phyloP scores from a whole-genome alignment of 164 flowering plant genomes.

The Dillenia suffruticosa region DNA sequence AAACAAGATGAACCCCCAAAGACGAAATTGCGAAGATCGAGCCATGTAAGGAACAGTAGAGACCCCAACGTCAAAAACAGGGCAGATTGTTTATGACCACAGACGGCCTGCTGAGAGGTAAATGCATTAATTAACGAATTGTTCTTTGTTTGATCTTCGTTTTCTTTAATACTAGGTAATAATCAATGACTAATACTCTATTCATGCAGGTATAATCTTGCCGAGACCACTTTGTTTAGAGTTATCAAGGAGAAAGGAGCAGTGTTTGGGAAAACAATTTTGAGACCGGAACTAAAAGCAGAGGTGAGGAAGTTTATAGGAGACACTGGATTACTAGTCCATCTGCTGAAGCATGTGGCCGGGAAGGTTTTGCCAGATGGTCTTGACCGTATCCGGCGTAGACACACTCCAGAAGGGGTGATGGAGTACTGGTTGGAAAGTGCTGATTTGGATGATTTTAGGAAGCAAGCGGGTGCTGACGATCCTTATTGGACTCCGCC shows the following conservation, averaged over 20 bases:
- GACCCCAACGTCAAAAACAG: constrained; percentile 11
- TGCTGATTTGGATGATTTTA: constrained; percentile 51
- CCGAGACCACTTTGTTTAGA: constrained; percentile 62
- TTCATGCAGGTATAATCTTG: constrained; percentile 60
- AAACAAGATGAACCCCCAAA: constrained; percentile 1
- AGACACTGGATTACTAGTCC: constrained; percentile 89
- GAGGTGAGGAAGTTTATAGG: constrained; percentile 86
- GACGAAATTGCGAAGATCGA: constrained; percentile 28
- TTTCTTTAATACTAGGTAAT: background rate
- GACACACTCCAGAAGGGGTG: constrained; percentile 83
- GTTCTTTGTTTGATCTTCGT: background rate
- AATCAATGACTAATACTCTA: background rate
- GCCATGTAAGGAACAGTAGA: background rate
- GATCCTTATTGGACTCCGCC: constrained; percentile 95
- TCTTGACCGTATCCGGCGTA: constrained; percentile 58
- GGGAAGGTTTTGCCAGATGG: constrained; percentile 76
- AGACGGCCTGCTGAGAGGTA: constrained; percentile 91
- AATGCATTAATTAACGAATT: background rate
- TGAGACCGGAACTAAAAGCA: constrained; percentile 54
- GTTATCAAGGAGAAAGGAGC: constrained; percentile 70
- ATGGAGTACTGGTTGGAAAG: constrained; percentile 97
- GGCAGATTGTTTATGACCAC: constrained; percentile 7
- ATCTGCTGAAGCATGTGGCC: constrained; percentile 85
- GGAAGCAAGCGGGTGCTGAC: constrained; percentile 73
- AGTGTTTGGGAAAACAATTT: constrained; percentile 50